Percentiles rank a stretch among this genome's conserved stretches.
Conservation (phyloP, 1,284 basidiomycete species). For the Fereydounia khargensis region DNA sequence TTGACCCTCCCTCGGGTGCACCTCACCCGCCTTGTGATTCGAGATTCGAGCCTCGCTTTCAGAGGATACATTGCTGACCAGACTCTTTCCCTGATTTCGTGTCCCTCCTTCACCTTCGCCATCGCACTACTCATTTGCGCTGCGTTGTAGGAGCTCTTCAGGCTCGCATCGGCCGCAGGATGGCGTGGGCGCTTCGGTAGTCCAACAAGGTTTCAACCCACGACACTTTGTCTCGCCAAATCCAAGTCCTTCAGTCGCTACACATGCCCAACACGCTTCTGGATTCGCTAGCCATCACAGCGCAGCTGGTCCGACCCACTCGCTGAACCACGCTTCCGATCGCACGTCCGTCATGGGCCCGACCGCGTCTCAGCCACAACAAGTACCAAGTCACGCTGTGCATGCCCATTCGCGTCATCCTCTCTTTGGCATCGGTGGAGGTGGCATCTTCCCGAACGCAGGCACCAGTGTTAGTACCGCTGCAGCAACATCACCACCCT, state of each 20-base stretch:
- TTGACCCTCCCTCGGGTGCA: too few relatives aligned
- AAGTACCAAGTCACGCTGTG: slow-evolving; percentile 10
- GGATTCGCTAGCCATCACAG: slow-evolving; percentile 32
- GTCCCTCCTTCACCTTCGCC: background rate
- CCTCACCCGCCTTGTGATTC: too few relatives aligned
- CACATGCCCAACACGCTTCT: slow-evolving; percentile 28
- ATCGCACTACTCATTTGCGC: background rate
- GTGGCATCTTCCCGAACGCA: slow-evolving; percentile 20
- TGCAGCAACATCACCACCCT: slow-evolving; percentile 19
- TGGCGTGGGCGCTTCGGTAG: background rate
- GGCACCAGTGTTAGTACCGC: slow-evolving; percentile 25
- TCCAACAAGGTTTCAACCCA: slow-evolving; percentile 22
- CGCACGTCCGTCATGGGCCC: background rate
- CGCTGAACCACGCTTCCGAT: background rate
- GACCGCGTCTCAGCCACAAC: slow-evolving; percentile 20
- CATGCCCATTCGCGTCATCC: slow-evolving; percentile 20
- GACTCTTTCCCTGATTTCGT: background rate
- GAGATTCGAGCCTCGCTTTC: background rate
- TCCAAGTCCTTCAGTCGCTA: slow-evolving; percentile 37
- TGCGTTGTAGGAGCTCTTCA: background rate
- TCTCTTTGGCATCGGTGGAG: slow-evolving; percentile 19
- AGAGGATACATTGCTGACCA: background rate
- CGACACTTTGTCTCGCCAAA: slow-evolving; percentile 28
- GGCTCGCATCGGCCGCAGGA: background rate
- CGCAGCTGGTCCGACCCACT: background rate